Evolutionary conservation across 108 stramenopile genomes (phyloP).

Genomic region (Hondaea fermentalgiana): DNA sequence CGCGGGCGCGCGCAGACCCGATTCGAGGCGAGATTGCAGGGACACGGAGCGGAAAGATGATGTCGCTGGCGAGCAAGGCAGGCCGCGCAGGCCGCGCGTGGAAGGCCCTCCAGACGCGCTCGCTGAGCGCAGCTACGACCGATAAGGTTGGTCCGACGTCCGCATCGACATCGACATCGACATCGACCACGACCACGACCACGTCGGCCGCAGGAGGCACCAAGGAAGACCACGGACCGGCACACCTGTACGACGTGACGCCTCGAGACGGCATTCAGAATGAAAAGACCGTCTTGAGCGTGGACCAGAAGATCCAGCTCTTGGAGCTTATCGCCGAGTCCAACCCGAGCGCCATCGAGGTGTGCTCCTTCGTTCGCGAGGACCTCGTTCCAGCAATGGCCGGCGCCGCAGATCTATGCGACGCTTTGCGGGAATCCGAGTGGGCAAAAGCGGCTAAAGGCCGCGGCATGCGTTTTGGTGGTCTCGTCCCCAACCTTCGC

Average conservation of each 20-base stretch:
- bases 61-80: no score
- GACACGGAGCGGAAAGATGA: no score
- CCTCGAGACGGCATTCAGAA: conserved; percentile 5
- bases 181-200: no score
- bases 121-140: no score
- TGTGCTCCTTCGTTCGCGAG: background rate
- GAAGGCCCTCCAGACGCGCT: no score
- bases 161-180: no score
- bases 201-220: no score
- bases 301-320: background rate
- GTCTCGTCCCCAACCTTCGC: background rate
- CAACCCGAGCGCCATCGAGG: background rate
- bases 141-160: no score
- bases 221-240: no score
- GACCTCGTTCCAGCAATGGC: conserved; percentile 14
- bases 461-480: background rate
- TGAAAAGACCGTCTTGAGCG: background rate
- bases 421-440: background rate
- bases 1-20: no score
- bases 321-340: background rate
- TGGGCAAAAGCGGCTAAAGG: background rate
- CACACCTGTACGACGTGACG: conserved; percentile 2
- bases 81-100: no score
- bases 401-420: background rate
- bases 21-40: no score